A percentile compares a stretch with the other conserved stretches of the same genome.
Conservation (phyloP, 2,329 filamentous ascomycete species). For the Fonsecaea nubica region DNA sequence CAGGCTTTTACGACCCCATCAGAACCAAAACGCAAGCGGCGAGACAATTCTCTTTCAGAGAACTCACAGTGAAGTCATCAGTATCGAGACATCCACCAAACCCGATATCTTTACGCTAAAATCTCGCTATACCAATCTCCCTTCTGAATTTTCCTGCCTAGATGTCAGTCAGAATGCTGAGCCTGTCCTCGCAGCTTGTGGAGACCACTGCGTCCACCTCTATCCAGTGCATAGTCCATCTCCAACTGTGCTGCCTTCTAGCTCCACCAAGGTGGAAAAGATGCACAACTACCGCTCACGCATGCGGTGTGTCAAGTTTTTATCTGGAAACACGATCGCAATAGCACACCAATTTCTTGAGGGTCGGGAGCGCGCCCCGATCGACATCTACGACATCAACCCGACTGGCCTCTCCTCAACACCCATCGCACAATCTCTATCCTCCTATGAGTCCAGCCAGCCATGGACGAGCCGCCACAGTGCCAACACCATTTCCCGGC, state of each 20-base stretch:
- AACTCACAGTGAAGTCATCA: slow-evolving; percentile 56
- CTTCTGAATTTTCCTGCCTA: slow-evolving; percentile 55
- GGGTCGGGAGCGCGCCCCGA: slow-evolving; percentile 47
- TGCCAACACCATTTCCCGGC: slow-evolving; percentile 48
- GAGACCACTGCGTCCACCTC: slow-evolving; percentile 56
- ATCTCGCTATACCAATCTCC: slow-evolving; percentile 49
- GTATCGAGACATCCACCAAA: slow-evolving; percentile 47
- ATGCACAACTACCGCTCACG: slow-evolving; percentile 40
- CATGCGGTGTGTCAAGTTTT: slow-evolving; percentile 60
- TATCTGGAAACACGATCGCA: slow-evolving; percentile 59
- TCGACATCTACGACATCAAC: slow-evolving; percentile 59
- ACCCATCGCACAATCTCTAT: slow-evolving; percentile 39
- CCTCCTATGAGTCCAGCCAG: slow-evolving; percentile 5
- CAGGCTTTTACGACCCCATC: slow-evolving; percentile 57
- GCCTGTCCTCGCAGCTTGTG: slow-evolving; percentile 59
- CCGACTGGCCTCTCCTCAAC: slow-evolving; percentile 50
- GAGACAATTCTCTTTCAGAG: slow-evolving; percentile 63
- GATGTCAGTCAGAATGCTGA: slow-evolving; percentile 52
- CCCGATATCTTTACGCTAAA: slow-evolving; percentile 47
- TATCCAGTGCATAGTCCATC: slow-evolving; percentile 50
- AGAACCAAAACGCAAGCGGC: slow-evolving; percentile 44
- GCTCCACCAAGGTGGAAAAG: slow-evolving; percentile 42
- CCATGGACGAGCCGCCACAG: slow-evolving; percentile 38
- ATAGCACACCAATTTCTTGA: slow-evolving; percentile 55
- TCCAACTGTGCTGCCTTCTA: slow-evolving; percentile 48